A percentile compares a stretch with the other conserved stretches of the same genome.
Evolutionary conservation across 805 yeast genomes (phyloP).

Genomic region (Pichia heedii): DNA sequence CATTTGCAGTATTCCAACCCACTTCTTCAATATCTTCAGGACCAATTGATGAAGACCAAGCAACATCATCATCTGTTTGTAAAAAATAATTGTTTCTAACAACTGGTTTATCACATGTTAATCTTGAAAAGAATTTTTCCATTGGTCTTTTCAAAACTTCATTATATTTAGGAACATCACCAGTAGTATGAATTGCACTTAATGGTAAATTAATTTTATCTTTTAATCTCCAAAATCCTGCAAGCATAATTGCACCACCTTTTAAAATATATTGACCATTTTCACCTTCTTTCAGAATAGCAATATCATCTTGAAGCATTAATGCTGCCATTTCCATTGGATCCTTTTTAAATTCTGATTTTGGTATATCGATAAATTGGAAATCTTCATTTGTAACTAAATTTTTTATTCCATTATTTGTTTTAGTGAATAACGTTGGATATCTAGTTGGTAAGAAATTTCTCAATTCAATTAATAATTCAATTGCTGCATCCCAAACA

Average conservation of each 20-base stretch:
- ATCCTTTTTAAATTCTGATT: constrained; percentile 34
- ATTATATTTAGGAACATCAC: constrained; percentile 59
- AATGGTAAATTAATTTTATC: constrained; percentile 52
- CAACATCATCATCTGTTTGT: constrained; percentile 53
- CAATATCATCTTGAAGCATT: constrained; percentile 58
- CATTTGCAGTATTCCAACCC: constrained; percentile 57
- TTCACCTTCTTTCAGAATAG: constrained; percentile 52
- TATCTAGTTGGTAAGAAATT: constrained; percentile 47
- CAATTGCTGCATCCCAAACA: constrained; percentile 47
- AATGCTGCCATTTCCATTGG: constrained; percentile 52
- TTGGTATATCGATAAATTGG: constrained; percentile 23
- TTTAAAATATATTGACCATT: constrained; percentile 49
- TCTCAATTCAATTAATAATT: constrained; percentile 44
- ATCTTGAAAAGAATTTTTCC: constrained; percentile 55
- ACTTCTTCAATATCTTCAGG: constrained; percentile 41
- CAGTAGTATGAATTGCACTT: constrained; percentile 50
- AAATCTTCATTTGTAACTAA: constrained; percentile 45
- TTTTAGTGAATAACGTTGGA: constrained; percentile 42
- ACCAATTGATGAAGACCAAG: constrained; percentile 61
- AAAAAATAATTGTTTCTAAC: constrained; percentile 58
- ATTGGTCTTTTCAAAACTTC: constrained; percentile 51
- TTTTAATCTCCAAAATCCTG: constrained; percentile 62
- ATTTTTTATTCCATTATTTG: constrained; percentile 41
- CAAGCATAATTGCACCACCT: constrained; percentile 55
- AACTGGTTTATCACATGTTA: constrained; percentile 53